phyloP scores from a whole-genome alignment of 164 flowering plant species.

The Magnolia officinalis region DNA sequence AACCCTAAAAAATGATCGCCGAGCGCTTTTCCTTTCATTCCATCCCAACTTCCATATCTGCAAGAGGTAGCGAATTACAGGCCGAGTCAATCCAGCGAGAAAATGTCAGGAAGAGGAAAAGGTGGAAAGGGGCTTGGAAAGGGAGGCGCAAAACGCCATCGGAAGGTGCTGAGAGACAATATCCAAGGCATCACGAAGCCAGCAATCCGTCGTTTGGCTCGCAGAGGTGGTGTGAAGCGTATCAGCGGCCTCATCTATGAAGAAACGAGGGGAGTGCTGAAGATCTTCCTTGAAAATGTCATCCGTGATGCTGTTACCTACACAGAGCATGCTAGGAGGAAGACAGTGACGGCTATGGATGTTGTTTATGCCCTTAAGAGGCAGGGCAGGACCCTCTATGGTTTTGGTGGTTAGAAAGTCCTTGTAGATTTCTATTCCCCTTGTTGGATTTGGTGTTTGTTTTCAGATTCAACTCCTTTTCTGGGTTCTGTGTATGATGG shows the following conservation, averaged over 20 bases:
- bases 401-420: conserved; percentile 11
- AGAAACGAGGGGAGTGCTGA: conserved; percentile 19
- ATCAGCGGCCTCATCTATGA: conserved; percentile 22
- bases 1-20: not conserved
- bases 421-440: not conserved
- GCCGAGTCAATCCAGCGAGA: not conserved
- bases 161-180: conserved; percentile 17
- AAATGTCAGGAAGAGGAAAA: conserved; percentile 21
- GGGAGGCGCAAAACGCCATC: conserved; percentile 19
- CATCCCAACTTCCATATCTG: not conserved
- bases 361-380: conserved; percentile 17
- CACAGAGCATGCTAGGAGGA: conserved; percentile 14
- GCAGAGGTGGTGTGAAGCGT: conserved; percentile 17
- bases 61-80: not conserved
- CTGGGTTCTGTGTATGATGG: not conserved
- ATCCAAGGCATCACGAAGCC: conserved; percentile 23
- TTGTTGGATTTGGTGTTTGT: too few relatives aligned
- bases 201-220: conserved; percentile 16
- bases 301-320: conserved; percentile 22
- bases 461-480: not conserved
- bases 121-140: conserved; percentile 21
- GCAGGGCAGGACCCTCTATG: conserved; percentile 18
- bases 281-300: conserved; percentile 20
- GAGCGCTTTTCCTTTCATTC: not conserved
- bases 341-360: conserved; percentile 16